These are phyloP conservation scores for Luzula sylvatica DNA, from an alignment of 176 grass and related monocot genomes.

Conservation along the genomic window DNA sequence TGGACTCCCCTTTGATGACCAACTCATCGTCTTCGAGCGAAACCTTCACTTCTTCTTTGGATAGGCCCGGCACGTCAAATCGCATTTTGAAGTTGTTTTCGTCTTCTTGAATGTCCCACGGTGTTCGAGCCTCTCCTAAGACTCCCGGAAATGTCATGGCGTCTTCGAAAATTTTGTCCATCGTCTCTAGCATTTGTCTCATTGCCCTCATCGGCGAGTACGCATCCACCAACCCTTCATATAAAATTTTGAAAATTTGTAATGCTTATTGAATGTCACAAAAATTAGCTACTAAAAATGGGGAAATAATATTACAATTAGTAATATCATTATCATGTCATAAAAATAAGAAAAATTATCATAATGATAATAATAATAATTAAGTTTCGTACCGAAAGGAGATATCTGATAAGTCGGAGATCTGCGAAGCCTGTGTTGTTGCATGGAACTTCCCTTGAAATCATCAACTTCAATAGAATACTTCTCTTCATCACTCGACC, in stretches of 20 bases:
- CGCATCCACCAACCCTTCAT: no score
- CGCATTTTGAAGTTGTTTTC: conserved; percentile 69
- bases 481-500: no score
- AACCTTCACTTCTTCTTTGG: conserved; percentile 68
- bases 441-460: neutral
- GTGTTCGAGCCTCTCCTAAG: conserved; percentile 25
- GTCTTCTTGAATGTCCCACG: conserved; percentile 62
- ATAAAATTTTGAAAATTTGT: no score
- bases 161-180: no score
- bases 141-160: neutral
- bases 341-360: no score
- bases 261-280: no score
- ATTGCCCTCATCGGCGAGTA: no score
- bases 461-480: neutral
- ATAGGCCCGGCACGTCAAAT: conserved; percentile 68
- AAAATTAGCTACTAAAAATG: no score
- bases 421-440: neutral
- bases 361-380: no score
- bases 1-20: conserved; percentile 57
- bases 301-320: no score
- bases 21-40: conserved; percentile 52
- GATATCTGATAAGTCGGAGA: neutral
- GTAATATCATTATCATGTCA: no score
- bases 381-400: neutral
- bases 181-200: no score